Evolutionary conservation across 2,329 filamentous ascomycete genomes (phyloP).

Genomic region (Penicillium sp.): DNA sequence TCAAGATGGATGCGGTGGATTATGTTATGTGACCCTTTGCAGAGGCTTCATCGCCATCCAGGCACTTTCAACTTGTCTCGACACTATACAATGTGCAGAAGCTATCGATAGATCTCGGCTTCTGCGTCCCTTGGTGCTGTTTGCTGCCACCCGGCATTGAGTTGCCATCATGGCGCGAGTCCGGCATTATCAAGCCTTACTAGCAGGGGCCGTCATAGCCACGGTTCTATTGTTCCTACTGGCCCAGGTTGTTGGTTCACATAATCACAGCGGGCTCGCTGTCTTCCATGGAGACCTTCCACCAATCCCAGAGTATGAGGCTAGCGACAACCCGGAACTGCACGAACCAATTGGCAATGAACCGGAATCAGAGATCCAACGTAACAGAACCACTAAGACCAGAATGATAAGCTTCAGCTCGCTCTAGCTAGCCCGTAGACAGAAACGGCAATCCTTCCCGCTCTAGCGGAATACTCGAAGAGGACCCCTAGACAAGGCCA

Average conservation of each 20-base stretch:
- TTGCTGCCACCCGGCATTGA: neutral
- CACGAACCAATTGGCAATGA: neutral
- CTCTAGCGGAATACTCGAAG: slow-evolving; percentile 2
- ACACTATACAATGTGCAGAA: neutral
- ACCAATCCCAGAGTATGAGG: slow-evolving; percentile 8
- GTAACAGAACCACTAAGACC: no score
- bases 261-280: neutral
- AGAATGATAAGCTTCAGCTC: neutral
- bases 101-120: neutral
- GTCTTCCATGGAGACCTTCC: slow-evolving; percentile 13
- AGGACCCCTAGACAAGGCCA: neutral
- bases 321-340: neutral
- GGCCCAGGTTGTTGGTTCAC: neutral
- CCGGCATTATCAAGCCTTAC: slow-evolving; percentile 16
- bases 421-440: neutral
- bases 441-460: neutral
- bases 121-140: no score
- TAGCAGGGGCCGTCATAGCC: slow-evolving; percentile 8
- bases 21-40: neutral
- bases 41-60: neutral
- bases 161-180: slow-evolving; percentile 2
- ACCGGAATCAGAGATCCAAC: no score
- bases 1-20: neutral
- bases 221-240: slow-evolving; percentile 18
- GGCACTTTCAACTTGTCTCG: neutral